Evolutionary conservation across 73 alveolate species (phyloP), one percentile per base, ranked within the genome.

Genomic region (Paramecium primaurelia): DNA sequence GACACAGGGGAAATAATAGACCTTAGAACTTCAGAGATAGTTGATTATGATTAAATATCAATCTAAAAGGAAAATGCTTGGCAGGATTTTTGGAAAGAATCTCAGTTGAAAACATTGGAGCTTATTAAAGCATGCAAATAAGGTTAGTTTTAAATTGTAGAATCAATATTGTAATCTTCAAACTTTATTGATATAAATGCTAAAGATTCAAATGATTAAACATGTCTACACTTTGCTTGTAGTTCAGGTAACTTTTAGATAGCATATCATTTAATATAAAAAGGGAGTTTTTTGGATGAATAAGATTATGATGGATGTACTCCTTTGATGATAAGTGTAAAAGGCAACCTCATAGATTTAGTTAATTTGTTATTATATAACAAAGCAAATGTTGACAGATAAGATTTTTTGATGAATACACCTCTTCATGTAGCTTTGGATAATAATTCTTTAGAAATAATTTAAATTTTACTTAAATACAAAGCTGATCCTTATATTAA

Each of bases 401-500:
- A 60, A 26, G 86, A 86, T 40, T 30, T 37, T 38, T 18, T 11
- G 9, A 32, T 59, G 54, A 86, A 86, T 25, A 86, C 93, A 4
- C 93, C 93, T 12, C 45, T 86, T 58, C 93, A 86, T 86, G 8
- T 51, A 11, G 93, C 93, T 20, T 22, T 80, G 16, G 91, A 80
- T 2, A 80, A 49, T 22, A 80, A 42, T 80, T 44, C 25, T 14
- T 44, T 80, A 42, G 47, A 80, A 80, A 86, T 86, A 36, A 32
- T 86, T 8, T 9, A 59, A 36, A 5, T 9, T 22, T 40, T 86
- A n/a, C 68, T 86, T 22, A 37, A 59, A 60, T 22, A 69, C 18
- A 28, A 58, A 37, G 88, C 93, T 25, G 86, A 86, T 59, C 86
- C 86, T 11, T 11, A 30, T 5, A 58, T 86, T 25, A 36, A 69